Evolutionary conservation across 768 basidiomycete species (phyloP).

Genomic region (Suillus subaureus): DNA sequence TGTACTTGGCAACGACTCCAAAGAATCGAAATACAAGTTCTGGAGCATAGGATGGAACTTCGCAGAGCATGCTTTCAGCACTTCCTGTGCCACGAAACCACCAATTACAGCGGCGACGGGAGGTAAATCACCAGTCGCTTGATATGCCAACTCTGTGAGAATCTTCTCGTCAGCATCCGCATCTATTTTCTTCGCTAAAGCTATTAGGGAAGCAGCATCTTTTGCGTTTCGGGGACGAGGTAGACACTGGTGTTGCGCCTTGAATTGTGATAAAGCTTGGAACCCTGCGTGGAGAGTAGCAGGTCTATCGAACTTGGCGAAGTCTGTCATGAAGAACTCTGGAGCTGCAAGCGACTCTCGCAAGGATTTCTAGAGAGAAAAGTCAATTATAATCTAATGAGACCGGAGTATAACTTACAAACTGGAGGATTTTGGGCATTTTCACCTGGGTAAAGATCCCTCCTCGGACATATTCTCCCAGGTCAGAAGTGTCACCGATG

Average conservation of each 20-base stretch:
- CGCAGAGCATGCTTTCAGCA: constrained; percentile 93
- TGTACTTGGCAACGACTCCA: constrained; percentile 84
- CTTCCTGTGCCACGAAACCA: constrained; percentile 97
- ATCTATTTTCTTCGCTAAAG: constrained; percentile 78
- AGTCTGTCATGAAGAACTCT: constrained; percentile 93
- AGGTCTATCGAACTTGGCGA: constrained; percentile 95
- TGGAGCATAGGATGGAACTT: constrained; percentile 98
- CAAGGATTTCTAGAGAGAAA: constrained; percentile 77
- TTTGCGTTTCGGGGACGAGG: constrained; percentile 82
- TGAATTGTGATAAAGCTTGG: constrained; percentile 87
- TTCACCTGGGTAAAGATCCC: constrained; percentile 99
- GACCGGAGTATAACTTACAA: constrained; percentile 56
- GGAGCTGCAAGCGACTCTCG: constrained; percentile 80
- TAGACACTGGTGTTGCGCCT: constrained; percentile 59
- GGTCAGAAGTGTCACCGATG: constrained; percentile 85
- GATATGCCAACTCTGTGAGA: constrained; percentile 83
- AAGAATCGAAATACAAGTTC: constrained; percentile 94
- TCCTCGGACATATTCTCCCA: constrained; percentile 80
- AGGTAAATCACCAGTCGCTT: constrained; percentile 87
- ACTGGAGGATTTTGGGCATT: constrained; percentile 95
- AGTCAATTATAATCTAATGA: constrained; percentile 3
- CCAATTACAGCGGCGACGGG: constrained; percentile 94
- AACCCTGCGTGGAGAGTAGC: constrained; percentile 90
- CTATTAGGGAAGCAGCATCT: constrained; percentile 75
- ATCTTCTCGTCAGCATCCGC: constrained; percentile 79